phyloP scores from a whole-genome alignment of 352 stramenopile genomes.

The Poterioochromonas sp. region DNA sequence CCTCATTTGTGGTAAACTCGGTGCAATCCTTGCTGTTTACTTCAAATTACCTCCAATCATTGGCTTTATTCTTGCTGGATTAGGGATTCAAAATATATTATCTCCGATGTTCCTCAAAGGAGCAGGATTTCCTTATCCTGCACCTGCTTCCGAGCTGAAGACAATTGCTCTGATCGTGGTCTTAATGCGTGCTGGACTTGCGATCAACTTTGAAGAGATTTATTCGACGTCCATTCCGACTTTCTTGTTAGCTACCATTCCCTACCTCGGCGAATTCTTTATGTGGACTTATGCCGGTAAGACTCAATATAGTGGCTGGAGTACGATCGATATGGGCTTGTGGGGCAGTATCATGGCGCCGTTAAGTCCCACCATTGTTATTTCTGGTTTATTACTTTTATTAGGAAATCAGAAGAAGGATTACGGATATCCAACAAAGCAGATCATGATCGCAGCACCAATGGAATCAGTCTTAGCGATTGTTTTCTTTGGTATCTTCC shows the following conservation, averaged over 20 bases:
- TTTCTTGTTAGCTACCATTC: background rate
- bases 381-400: no score
- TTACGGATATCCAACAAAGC: background rate
- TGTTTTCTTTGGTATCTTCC: background rate
- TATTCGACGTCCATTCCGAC: background rate
- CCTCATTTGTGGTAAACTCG: background rate
- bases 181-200: background rate
- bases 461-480: background rate
- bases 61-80: background rate
- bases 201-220: background rate
- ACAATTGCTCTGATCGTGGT: background rate
- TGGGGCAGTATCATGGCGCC: background rate
- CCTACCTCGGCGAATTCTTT: background rate
- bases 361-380: background rate
- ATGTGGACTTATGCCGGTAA: background rate
- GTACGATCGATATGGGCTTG: background rate
- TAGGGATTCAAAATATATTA: background rate
- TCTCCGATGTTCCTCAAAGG: background rate
- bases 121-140: no score
- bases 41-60: background rate
- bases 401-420: background rate
- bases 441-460: background rate
- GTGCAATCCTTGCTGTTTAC: background rate
- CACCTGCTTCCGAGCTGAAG: background rate
- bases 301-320: background rate